Evolutionary conservation across 495 filamentous ascomycete species (phyloP).

Genomic region (Penicillium odoratum): DNA sequence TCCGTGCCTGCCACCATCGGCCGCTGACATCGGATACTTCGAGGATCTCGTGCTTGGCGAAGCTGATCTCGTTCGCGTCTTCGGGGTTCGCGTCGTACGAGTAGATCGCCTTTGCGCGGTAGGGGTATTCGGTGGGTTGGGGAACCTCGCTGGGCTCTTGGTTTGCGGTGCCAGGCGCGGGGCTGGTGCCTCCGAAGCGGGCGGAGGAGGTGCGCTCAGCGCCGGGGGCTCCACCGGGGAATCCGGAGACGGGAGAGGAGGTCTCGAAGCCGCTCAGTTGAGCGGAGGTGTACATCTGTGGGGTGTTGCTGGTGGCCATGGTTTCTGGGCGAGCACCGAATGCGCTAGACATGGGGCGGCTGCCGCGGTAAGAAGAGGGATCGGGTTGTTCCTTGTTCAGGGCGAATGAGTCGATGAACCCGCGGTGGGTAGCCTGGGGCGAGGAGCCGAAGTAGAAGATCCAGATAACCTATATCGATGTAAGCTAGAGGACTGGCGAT

Average conservation of each 20-base stretch:
- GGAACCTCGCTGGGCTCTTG: slow-evolving; percentile 62
- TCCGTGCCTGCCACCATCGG: slow-evolving; percentile 98
- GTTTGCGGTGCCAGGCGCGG: slow-evolving; percentile 22
- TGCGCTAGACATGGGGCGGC: slow-evolving; percentile 49
- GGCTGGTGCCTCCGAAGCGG: slow-evolving; percentile 50
- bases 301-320: slow-evolving; percentile 68
- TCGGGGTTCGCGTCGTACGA: slow-evolving; percentile 98
- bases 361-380: slow-evolving; percentile 64
- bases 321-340: slow-evolving; percentile 72
- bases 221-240: slow-evolving; percentile 63
- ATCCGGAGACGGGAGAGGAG: slow-evolving; percentile 84
- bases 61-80: slow-evolving; percentile 97
- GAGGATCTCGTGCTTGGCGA: slow-evolving; percentile 92
- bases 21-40: slow-evolving; percentile 97
- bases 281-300: slow-evolving; percentile 96
- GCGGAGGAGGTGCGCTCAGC: slow-evolving; percentile 58
- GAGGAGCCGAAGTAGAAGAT: slow-evolving; percentile 98
- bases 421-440: slow-evolving; percentile 81
- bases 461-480: slow-evolving; percentile 78
- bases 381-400: slow-evolving; percentile 74
- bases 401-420: slow-evolving; percentile 94
- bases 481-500: slow-evolving; percentile 9
- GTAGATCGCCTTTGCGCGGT: slow-evolving; percentile 97
- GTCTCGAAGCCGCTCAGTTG: slow-evolving; percentile 96
- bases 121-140: slow-evolving; percentile 90